Evolutionary conservation across 2,329 filamentous ascomycete species (phyloP).

Genomic region (Bipolaris bicolor): DNA sequence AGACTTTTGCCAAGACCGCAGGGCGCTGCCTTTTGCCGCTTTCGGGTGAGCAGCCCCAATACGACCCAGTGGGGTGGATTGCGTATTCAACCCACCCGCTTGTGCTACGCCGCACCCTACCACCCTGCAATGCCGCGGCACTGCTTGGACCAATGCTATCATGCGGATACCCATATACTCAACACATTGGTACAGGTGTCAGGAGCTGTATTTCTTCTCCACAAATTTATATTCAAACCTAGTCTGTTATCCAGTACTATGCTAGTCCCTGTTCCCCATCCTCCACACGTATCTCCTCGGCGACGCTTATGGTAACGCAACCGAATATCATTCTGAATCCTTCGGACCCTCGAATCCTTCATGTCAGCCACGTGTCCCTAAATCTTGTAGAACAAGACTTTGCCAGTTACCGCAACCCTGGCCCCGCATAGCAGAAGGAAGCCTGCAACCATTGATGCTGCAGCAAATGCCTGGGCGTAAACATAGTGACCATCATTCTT

Average conservation of each 20-base stretch:
- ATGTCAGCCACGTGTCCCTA: not conserved
- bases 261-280: not conserved
- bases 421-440: not conserved
- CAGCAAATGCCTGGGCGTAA: conserved; percentile 51
- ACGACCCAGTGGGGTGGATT: not conserved
- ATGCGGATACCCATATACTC: not conserved
- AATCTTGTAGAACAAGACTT: not conserved
- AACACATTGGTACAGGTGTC: not conserved
- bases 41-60: not conserved
- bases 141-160: not conserved
- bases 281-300: no score
- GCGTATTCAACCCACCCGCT: not conserved
- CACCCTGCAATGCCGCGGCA: not conserved
- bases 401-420: not conserved
- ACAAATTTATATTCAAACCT: not conserved
- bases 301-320: no score
- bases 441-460: not conserved
- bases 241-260: not conserved
- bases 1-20: not conserved
- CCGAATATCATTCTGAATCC: not conserved
- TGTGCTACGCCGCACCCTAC: not conserved
- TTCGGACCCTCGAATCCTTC: not conserved
- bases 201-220: not conserved
- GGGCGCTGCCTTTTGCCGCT: conserved; percentile 3
- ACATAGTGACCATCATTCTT: conserved; percentile 47